Evolutionary conservation across 345 rosid genomes (phyloP), one percentile per base, ranked within the genome.

Genomic region (Stellera chamaejasme): DNA sequence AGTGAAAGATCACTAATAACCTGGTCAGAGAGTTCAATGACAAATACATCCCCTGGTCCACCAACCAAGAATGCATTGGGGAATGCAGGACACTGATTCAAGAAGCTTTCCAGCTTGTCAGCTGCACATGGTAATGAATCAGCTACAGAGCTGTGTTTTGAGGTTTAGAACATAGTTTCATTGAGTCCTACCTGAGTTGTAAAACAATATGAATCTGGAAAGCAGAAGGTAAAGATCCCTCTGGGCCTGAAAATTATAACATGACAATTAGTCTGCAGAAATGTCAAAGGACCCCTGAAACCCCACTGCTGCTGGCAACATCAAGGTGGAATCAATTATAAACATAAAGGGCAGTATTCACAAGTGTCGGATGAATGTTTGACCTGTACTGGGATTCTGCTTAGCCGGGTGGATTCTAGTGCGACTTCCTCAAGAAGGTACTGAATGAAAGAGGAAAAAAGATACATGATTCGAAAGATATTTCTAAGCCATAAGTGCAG

Each of bases 371-470:
- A 64, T 60, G 16, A 36, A 52, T 14, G 56, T 45, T 55, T 56
- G 15, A 89, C 99, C 97, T 89, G 97, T 47, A 77, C 62, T 10
- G 99, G 92, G 68, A 93, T 89, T 67, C 76, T 87, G 55, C 76
- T 85, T 65, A 90, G 57, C 58, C 75, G 82, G 12, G 19, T 52
- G 3, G 81, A 78, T 71, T 77, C 84, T 71, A 94, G 58, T 13
- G 90, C 90, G 63, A 90, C 96, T 74, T 87, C 90, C 65, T 85
- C 89, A 41, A 90, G 93, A 60, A 94, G 96, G 69, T 94, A 90
- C 99, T 94, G 71, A 52, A 60, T 46, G 23, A 59, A 56, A 3
- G 52, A 36, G 62, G 19, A 23, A 67, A 14, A 50, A 23, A 16
- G 39, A 27, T 19, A 19, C 23, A 19, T 26, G 42, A 27, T 28